Evolutionary conservation across 257 asterid genomes (phyloP).

Genomic region (Solanum megistacrolobum): DNA sequence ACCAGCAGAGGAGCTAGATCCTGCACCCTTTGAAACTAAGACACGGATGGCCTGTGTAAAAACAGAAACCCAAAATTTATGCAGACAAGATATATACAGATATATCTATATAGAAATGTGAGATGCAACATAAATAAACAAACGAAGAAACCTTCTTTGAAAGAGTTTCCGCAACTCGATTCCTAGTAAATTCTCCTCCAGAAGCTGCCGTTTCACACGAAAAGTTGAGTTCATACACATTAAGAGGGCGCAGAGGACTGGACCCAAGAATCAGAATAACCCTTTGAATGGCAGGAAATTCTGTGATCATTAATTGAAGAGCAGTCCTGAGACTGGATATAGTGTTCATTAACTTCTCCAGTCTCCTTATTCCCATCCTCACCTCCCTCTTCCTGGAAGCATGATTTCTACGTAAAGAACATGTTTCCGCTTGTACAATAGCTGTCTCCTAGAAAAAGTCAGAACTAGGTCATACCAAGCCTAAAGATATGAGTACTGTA

Average conservation of each 20-base stretch:
- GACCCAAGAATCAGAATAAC: slow-evolving; percentile 69
- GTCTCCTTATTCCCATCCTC: slow-evolving; percentile 65
- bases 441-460: slow-evolving; percentile 39
- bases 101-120: neutral
- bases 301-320: slow-evolving; percentile 52
- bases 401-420: slow-evolving; percentile 47
- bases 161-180: slow-evolving; percentile 50
- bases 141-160: slow-evolving; percentile 57
- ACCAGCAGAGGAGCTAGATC: slow-evolving; percentile 72
- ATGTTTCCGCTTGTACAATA: slow-evolving; percentile 40
- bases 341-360: slow-evolving; percentile 60
- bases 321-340: slow-evolving; percentile 48
- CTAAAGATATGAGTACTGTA: neutral
- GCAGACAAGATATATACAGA: neutral
- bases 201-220: slow-evolving; percentile 22
- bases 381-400: slow-evolving; percentile 76
- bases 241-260: slow-evolving; percentile 78
- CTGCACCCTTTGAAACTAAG: slow-evolving; percentile 81
- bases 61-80: neutral
- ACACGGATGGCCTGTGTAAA: slow-evolving; percentile 65
- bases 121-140: neutral
- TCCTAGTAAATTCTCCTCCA: slow-evolving; percentile 40
- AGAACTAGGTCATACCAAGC: neutral
- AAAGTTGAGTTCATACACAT: slow-evolving; percentile 68
- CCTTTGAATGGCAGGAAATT: slow-evolving; percentile 46